Percentiles rank a stretch among this genome's conserved stretches.
These are phyloP conservation scores for Fusarium oligoseptatum DNA, from an alignment of 2,329 filamentous ascomycete genomes.

Conservation along the genomic window DNA sequence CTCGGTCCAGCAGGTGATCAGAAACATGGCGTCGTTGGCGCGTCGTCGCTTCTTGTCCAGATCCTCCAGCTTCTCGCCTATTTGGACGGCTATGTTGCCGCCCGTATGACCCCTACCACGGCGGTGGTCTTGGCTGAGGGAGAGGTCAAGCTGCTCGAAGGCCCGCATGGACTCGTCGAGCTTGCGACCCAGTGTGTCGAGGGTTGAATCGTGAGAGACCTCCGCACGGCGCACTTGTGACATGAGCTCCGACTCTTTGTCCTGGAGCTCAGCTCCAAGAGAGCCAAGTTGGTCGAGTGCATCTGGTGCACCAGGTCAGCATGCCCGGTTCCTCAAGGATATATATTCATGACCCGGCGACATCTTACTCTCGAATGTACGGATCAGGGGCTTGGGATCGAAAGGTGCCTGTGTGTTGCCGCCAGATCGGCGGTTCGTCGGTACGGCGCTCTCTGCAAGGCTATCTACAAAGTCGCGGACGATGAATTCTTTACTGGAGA, in stretches of 20 bases:
- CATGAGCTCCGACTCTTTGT: constrained; percentile 89
- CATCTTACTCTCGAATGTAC: constrained; percentile 84
- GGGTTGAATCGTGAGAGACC: constrained; percentile 89
- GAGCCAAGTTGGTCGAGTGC: constrained; percentile 76
- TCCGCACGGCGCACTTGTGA: constrained; percentile 93
- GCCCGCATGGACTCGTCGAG: constrained; percentile 92
- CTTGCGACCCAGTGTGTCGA: constrained; percentile 88
- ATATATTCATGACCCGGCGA: neutral
- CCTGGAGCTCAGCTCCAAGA: constrained; percentile 86
- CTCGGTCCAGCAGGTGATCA: constrained; percentile 97
- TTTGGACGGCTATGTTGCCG: constrained; percentile 93
- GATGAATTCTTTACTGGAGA: constrained; percentile 93
- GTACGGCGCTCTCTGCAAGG: constrained; percentile 86
- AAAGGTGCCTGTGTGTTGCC: constrained; percentile 76
- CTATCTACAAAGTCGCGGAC: constrained; percentile 97
- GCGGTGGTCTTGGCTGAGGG: constrained; percentile 74
- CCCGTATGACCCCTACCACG: constrained; percentile 65
- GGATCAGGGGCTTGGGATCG: constrained; percentile 96
- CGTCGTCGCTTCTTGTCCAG: constrained; percentile 91
- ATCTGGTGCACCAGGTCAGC: constrained; percentile 56
- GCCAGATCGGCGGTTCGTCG: constrained; percentile 83
- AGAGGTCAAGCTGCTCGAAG: constrained; percentile 90
- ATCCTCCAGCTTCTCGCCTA: constrained; percentile 93
- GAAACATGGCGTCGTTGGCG: constrained; percentile 92
- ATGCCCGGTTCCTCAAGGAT: neutral